Evolutionary conservation across 768 basidiomycete genomes (phyloP), one percentile per base, ranked within the genome.

Genomic region (Hygrophorus pudorinus): DNA sequence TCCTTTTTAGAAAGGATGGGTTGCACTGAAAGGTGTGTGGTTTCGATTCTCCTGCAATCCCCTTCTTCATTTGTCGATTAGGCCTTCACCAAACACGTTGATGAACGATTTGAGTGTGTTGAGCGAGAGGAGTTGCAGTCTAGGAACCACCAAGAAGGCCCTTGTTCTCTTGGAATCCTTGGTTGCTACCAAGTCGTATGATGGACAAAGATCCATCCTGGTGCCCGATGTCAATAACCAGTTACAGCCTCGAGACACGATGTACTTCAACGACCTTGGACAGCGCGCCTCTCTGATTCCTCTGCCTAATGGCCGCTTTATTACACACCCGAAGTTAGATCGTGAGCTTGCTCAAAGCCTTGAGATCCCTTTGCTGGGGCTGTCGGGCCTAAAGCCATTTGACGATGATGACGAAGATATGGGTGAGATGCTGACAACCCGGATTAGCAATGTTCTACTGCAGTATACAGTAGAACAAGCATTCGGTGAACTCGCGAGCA

Each of bases 401-500:
- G 16, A 16, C n/a, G 17, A 40, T n/a, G 38, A 40, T 40, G 38
- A 40, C 8, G 10, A n/a, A 7, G 68, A 72, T 40, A 67, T 75
- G 62, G 67, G 66, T 1, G 67, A 72, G 46, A 59, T 62, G 18
- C 59, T 70, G 4, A 57, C 64, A 2, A 67, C 62, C 0, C 67
- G 69, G 2, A 73, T 78, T n/a, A 54, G 58, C 3, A 66, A 66
- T n/a, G 65, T 64, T 0, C 55, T 77, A 10, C 53, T 50, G 14
- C 61, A 68, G 16, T 76, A 76, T 39, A 61, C 60, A 5, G 59
- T 61, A 5, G 57, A 61, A 6, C 70, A 75, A 42, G 62, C 72
- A 9, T 53, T 69, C 31, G 64, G 63, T 2, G 75, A 78, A 45
- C 75, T 75, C 49, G 44, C 76, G 5, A 75, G 75, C 0, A 78